Evolutionary conservation across 73 alveolate genomes (phyloP), one percentile per base, ranked within the genome.

Genomic region (Durusdinium trenchii): DNA sequence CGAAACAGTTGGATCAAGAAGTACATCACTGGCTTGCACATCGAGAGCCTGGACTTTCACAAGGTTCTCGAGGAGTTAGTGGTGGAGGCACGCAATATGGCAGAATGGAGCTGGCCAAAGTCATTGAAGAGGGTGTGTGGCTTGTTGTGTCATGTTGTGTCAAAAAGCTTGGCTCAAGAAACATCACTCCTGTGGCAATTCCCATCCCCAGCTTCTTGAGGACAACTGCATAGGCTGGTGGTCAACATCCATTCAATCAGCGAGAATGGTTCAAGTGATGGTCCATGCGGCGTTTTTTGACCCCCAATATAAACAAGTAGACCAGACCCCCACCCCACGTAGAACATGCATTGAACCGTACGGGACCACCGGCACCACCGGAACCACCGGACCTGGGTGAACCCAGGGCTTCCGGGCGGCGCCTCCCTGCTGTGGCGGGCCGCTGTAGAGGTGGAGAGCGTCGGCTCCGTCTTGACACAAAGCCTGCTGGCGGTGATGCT

Each of bases 1-100:
- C n/a, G n/a, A n/a, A 36, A 20, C 85, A 87, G 95, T 64, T 87
- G 95, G 95, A 45, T 87, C 85, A 64, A 87, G 43, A 75, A 64
- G 36, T 42, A 87, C 95, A 87, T 87, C 95, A 62, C 35, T 45
- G 95, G 75, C 45, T 84, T 87, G 2, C 95, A 87, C 64, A 87
- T 87, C 40, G 81, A 30, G 50, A 0, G 69, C 47, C 26, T 79
- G 67, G 90, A 79, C 52, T 79, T 79, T 30, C 64, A 79, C 26
- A 67, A 79, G 16, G 90, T 79, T 32, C 90, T 79, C 20, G 90
- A 79, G 6, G 90, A 79, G 47, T 0, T 79, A 3, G 69, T 79
- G 32, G 23, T 47, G 46, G 90, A 79, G 69, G 90, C 48, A 26
- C 26, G 32, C 46, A 67, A 26, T 69, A 32, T 60, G 18, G 73